phyloP scores from a whole-genome alignment of 257 asterid species.

The Solanum dulcamara region DNA sequence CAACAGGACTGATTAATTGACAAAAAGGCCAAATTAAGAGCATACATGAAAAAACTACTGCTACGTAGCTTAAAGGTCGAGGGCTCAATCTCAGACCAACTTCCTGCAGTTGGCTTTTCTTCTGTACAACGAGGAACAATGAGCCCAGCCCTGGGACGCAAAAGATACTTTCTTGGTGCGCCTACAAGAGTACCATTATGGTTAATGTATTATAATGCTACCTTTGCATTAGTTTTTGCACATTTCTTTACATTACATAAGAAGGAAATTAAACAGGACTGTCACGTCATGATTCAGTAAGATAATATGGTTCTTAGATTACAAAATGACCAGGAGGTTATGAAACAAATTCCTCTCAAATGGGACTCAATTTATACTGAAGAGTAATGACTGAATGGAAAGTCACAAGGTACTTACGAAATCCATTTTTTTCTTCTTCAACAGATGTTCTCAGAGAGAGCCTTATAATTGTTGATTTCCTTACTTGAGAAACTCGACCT shows the following conservation, averaged over 20 bases:
- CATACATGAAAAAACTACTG: constrained; percentile 76
- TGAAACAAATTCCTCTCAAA: not conserved
- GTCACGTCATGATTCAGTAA: not conserved
- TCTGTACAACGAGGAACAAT: constrained; percentile 57
- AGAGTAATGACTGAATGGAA: not conserved
- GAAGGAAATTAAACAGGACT: not conserved
- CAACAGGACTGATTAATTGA: not conserved
- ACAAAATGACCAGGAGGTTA: not conserved
- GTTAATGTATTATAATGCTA: not conserved
- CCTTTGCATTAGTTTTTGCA: not conserved
- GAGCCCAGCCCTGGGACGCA: constrained; percentile 82
- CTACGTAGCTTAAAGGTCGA: constrained; percentile 84
- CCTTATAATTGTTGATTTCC: constrained; percentile 68
- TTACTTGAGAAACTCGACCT: constrained; percentile 42
- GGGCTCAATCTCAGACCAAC: constrained; percentile 80
- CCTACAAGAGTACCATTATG: constrained; percentile 28
- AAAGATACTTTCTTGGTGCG: constrained; percentile 50
- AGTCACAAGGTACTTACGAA: constrained; percentile 29
- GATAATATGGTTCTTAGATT: not conserved
- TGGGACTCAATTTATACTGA: not conserved
- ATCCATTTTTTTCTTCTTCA: constrained; percentile 44
- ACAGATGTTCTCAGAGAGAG: constrained; percentile 70
- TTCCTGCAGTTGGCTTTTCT: constrained; percentile 56
- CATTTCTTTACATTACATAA: not conserved
- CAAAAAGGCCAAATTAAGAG: not conserved